Percentiles rank a stretch among this genome's conserved stretches.
Evolutionary conservation across 2,329 filamentous ascomycete genomes (phyloP).

Genomic region (Dactylellina parvicollis): DNA sequence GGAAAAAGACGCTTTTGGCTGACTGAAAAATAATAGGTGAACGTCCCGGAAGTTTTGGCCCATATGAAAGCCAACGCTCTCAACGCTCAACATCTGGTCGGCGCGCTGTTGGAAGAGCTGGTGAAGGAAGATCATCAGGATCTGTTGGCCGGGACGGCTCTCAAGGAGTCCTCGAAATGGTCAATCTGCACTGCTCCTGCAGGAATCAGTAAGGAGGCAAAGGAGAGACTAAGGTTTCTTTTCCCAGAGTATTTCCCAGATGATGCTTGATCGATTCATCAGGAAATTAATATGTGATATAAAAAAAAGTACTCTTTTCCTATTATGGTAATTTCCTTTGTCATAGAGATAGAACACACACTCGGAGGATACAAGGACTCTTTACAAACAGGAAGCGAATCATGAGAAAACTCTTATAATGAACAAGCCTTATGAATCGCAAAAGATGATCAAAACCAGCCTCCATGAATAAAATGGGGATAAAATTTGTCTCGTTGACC

Average conservation of each 20-base stretch:
- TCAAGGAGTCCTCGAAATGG: constrained; percentile 78
- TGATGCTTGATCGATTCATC: background rate
- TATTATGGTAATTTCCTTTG: background rate
- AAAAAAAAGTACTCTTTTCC: background rate
- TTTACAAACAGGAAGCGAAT: too few relatives aligned
- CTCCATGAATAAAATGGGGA: too few relatives aligned
- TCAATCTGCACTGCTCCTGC: constrained; percentile 85
- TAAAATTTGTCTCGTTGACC: too few relatives aligned
- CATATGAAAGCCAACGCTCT: constrained; percentile 93
- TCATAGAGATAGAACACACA: background rate
- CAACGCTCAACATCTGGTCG: constrained; percentile 86
- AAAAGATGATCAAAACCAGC: too few relatives aligned
- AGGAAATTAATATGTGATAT: background rate
- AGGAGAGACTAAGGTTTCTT: constrained; percentile 83
- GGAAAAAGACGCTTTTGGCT: background rate
- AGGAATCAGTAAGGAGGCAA: constrained; percentile 76
- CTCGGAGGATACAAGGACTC: too few relatives aligned
- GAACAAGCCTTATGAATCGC: too few relatives aligned
- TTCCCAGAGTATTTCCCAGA: constrained; percentile 78
- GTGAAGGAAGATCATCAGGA: constrained; percentile 79
- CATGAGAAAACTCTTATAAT: too few relatives aligned
- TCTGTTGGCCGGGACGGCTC: constrained; percentile 81
- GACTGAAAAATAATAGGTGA: constrained; percentile 67
- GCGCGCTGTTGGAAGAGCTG: constrained; percentile 85
- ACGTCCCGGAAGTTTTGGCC: constrained; percentile 95